phyloP scores from a whole-genome alignment of 2,329 filamentous ascomycete genomes.

The Fusarium marasasianum region DNA sequence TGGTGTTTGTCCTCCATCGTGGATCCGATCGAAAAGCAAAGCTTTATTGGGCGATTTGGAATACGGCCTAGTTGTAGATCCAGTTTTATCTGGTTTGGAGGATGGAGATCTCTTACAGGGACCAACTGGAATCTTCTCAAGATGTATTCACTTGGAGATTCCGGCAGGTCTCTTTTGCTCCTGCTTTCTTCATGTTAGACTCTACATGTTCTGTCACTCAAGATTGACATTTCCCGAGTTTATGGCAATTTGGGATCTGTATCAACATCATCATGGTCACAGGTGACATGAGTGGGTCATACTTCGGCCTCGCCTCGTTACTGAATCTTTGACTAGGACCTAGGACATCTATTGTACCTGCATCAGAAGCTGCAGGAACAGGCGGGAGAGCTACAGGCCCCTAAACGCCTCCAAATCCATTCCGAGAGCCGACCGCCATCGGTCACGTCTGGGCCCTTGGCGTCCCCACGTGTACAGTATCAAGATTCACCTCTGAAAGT shows the following conservation, averaged over 20 bases:
- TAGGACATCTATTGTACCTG: slow-evolving; percentile 3
- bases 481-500: slow-evolving; percentile 3
- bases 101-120: background rate
- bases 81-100: slow-evolving; percentile 13
- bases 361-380: slow-evolving; percentile 22
- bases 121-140: background rate
- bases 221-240: background rate
- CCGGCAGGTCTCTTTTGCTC: background rate
- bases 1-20: background rate
- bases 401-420: background rate
- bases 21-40: background rate
- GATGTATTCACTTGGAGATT: background rate
- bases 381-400: slow-evolving; percentile 14
- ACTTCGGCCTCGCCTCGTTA: slow-evolving; percentile 1
- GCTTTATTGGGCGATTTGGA: slow-evolving; percentile 20
- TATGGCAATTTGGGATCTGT: background rate
- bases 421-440: slow-evolving; percentile 16
- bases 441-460: slow-evolving; percentile 26
- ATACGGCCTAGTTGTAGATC: slow-evolving; percentile 9
- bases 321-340: background rate
- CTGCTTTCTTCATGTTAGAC: background rate
- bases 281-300: background rate
- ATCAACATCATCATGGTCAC: background rate
- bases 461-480: slow-evolving; percentile 13
- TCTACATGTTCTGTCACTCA: background rate